Evolutionary conservation across 2,329 filamentous ascomycete species (phyloP), one percentile per base, ranked within the genome.

Genomic region (Xylaria sp.): DNA sequence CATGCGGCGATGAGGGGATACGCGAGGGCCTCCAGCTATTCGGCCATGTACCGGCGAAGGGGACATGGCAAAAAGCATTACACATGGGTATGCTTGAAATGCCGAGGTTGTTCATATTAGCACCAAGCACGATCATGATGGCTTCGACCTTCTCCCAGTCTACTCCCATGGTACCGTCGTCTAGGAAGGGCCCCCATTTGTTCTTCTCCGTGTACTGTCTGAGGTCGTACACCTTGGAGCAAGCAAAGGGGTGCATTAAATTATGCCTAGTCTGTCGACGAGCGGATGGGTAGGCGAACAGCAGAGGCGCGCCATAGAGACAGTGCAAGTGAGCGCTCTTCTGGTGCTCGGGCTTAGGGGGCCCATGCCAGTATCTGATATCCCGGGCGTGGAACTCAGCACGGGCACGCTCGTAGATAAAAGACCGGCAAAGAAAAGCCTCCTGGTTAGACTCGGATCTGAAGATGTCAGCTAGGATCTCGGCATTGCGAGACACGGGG

Each of bases 141-240:
- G 91, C 89, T 79, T 94, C 92, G 12, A 94, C 81, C 81, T 92
- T 93, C 79, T 94, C 91, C 92, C 92, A 95, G 79, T 95, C 92
- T 0, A 93, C 90, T 5, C 80, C 79, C 62, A 83, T 85, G 2
- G 83, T 85, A 1, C 86, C 88, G 75, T 94, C 91, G 59, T 87
- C 82, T 75, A 86, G 81, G 74, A 93, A 94, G 0, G 92, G 92
- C 0, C 92, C 92, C 92, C 92, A 94, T 44, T 84, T 78, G 0
- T 86, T 90, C 31, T 80, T 78, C 1, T 81, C 77, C 0, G 87
- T 91, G 78, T 93, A 92, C 72, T 90, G 85, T 0, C 92, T 84
- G 57, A 94, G 80, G 76, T 94, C 92, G 73, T 94, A 95, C 2
- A 94, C 91, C 70, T 88, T 87, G 55, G 89, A 87, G 63, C 89